Percentiles rank a stretch among this genome's conserved stretches.
Conservation (phyloP, 2,329 filamentous ascomycete genomes). For the Stachybotrys chartarum region DNA sequence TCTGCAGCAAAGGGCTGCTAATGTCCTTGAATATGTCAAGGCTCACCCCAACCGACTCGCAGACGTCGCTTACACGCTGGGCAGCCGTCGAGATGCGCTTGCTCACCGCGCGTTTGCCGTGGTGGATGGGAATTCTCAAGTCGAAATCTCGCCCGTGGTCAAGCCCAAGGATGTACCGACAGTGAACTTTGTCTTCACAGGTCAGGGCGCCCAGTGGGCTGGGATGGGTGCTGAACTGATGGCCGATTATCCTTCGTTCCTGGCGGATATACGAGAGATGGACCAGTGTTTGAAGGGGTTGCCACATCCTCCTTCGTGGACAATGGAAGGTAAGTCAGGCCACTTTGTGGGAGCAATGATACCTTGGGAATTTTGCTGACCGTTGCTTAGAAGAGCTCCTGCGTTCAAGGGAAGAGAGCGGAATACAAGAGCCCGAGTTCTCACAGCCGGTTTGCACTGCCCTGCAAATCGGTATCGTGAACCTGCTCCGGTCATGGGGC, state of each 20-base stretch:
- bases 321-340: conserved; percentile 1
- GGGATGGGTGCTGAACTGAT: conserved; percentile 29
- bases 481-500: conserved; percentile 30
- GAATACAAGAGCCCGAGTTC: conserved; percentile 22
- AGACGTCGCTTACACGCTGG: background rate
- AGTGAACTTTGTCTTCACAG: conserved; percentile 28
- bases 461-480: conserved; percentile 33
- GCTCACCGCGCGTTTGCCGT: conserved; percentile 20
- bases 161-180: conserved; percentile 13
- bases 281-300: background rate
- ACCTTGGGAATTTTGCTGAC: background rate
- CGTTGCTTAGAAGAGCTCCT: conserved; percentile 1
- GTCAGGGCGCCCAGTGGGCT: conserved; percentile 38
- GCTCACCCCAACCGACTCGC: background rate
- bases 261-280: conserved; percentile 13
- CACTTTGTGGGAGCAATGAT: background rate
- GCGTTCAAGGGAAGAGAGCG: background rate
- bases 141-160: conserved; percentile 21
- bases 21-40: background rate
- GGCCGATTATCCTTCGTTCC: conserved; percentile 18
- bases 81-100: background rate
- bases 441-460: conserved; percentile 31
- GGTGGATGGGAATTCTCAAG: conserved; percentile 19
- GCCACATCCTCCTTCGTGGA: conserved; percentile 1
- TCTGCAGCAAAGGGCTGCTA: background rate